Evolutionary conservation across 164 flowering plant genomes (phyloP).

Genomic region (Brasenia schreberi): DNA sequence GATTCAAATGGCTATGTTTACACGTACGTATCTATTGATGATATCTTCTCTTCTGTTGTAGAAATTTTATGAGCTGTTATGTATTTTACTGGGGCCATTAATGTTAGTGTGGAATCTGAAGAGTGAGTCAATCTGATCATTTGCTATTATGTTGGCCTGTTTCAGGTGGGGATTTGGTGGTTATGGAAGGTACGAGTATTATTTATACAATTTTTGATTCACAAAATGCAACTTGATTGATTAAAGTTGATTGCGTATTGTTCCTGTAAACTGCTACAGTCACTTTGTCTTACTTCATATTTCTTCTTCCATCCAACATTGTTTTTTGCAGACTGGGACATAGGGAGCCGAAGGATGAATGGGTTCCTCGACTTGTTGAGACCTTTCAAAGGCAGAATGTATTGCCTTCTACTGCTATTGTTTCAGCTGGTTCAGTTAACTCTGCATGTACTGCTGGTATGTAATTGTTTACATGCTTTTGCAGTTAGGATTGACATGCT

Average conservation of each 20-base stretch:
- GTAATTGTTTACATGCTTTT: background rate
- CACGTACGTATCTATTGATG: conserved; percentile 48
- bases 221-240: no score
- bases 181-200: conserved; percentile 72
- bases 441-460: conserved; percentile 90
- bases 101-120: background rate
- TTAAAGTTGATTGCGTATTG: no score
- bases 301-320: background rate
- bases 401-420: conserved; percentile 71
- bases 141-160: background rate
- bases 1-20: conserved; percentile 82
- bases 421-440: conserved; percentile 84
- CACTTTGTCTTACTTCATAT: background rate
- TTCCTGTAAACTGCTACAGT: background rate
- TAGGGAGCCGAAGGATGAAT: conserved; percentile 96
- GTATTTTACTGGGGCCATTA: background rate
- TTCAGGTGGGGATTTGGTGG: conserved; percentile 99
- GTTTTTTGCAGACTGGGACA: conserved; percentile 68
- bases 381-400: conserved; percentile 67
- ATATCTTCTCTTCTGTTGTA: background rate
- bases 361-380: conserved; percentile 83
- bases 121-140: background rate
- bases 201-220: no score
- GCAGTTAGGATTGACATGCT: no score
- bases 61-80: background rate